Evolutionary conservation across 2,329 filamentous ascomycete genomes (phyloP).

Genomic region (Mollisiaceae sp.): DNA sequence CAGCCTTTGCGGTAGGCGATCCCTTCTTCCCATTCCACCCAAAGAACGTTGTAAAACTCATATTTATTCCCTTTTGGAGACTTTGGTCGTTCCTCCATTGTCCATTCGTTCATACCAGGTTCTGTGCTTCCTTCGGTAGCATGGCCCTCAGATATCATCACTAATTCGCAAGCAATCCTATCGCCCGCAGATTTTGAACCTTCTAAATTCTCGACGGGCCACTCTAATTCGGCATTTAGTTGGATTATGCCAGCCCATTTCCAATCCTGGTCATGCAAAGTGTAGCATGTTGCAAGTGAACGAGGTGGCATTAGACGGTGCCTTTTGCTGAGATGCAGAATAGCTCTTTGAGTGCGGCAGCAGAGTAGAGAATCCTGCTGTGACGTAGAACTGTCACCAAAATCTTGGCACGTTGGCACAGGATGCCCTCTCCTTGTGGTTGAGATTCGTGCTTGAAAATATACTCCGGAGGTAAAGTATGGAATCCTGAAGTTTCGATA

Average conservation of each 20-base stretch:
- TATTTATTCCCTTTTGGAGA: background rate
- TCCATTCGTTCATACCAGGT: background rate
- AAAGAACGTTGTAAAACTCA: constrained; percentile 27
- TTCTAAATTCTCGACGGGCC: background rate
- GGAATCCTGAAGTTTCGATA: background rate
- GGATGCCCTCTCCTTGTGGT: background rate
- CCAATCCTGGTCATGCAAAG: too few species aligned
- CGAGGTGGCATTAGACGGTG: too few species aligned
- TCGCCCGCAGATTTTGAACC: background rate
- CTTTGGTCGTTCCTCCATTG: background rate
- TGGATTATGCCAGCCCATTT: too few species aligned
- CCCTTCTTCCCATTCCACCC: constrained; percentile 15
- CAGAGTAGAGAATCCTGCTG: background rate
- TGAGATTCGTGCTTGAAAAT: background rate
- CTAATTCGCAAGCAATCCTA: background rate
- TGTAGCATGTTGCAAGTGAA: too few species aligned
- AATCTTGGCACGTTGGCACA: background rate
- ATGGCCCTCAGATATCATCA: background rate
- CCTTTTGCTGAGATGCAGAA: background rate
- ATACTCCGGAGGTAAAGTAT: background rate
- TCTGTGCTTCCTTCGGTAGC: background rate
- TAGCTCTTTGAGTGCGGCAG: background rate
- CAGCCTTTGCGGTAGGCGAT: constrained; percentile 25
- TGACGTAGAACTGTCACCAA: background rate
- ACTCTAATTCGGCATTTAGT: too few species aligned